A percentile compares a stretch with the other conserved stretches of the same genome.
phyloP scores from a whole-genome alignment of 2,329 filamentous ascomycete genomes.

The Verticillium klebahnii region DNA sequence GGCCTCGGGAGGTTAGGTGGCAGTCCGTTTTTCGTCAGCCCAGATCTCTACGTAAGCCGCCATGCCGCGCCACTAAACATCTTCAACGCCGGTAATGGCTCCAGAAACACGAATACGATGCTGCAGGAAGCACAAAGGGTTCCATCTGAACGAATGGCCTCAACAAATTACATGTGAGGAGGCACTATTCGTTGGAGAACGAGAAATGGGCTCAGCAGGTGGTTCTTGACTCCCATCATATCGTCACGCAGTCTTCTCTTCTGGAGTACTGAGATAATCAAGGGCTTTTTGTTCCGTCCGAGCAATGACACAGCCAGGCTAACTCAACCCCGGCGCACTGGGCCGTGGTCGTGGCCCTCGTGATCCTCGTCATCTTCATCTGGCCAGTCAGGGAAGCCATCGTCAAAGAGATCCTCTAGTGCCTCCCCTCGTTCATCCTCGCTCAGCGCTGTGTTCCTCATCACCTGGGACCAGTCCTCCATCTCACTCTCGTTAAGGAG shows the following conservation, averaged over 20 bases:
- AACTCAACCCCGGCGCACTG: neutral
- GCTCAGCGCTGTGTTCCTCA: constrained; percentile 33
- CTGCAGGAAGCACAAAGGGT: neutral
- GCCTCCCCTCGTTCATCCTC: constrained; percentile 37
- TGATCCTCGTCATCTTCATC: constrained; percentile 34
- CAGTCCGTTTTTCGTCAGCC: neutral
- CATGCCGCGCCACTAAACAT: neutral
- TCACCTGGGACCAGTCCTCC: constrained; percentile 45
- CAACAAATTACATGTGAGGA: neutral
- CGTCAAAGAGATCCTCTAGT: constrained; percentile 49
- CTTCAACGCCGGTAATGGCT: neutral
- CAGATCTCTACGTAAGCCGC: neutral
- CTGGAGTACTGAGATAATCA: too few species aligned
- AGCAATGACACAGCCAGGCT: too few species aligned
- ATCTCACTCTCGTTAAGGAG: constrained; percentile 58
- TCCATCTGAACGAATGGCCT: neutral
- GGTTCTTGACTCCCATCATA: too few species aligned
- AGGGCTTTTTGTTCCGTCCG: neutral
- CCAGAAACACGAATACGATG: neutral
- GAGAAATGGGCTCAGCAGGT: too few species aligned
- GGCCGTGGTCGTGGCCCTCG: constrained; percentile 19
- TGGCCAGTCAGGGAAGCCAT: constrained; percentile 54
- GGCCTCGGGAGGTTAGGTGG: neutral
- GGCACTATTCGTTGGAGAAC: neutral
- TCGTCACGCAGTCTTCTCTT: too few species aligned